Evolutionary conservation across 2,329 filamentous ascomycete species (phyloP).

Genomic region (Dactylellina haptotyla): DNA sequence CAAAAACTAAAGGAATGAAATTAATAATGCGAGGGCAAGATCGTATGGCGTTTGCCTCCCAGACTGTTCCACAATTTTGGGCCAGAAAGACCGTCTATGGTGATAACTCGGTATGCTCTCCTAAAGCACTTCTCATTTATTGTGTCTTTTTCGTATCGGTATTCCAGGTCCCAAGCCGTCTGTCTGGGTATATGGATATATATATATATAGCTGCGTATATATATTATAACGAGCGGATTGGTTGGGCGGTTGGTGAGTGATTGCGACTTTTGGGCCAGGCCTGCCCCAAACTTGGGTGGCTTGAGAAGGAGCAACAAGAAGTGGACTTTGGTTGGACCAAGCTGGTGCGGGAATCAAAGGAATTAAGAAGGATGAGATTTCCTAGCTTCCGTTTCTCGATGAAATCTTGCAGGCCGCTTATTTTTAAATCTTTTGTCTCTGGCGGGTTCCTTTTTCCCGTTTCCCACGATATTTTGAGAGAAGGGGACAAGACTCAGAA

Average conservation of each 20-base stretch:
- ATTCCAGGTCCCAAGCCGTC: conserved; percentile 7
- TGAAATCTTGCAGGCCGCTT: conserved; percentile 50
- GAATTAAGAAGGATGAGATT: conserved; percentile 35
- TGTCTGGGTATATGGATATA: conserved; percentile 6
- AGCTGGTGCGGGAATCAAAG: conserved; percentile 30
- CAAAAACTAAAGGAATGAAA: conserved; percentile 34
- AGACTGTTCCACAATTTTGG: conserved; percentile 10
- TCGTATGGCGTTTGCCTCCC: conserved; percentile 13
- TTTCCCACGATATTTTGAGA: conserved; percentile 29
- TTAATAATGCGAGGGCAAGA: conserved; percentile 37
- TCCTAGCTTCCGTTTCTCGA: conserved; percentile 48
- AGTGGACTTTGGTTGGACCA: conserved; percentile 26
- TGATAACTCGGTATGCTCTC: background rate
- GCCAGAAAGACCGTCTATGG: background rate
- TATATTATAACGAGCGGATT: conserved; percentile 43
- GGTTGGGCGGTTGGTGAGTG: conserved; percentile 6
- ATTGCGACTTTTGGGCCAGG: conserved; percentile 23
- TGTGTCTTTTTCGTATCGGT: conserved; percentile 1
- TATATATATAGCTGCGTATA: too few relatives aligned
- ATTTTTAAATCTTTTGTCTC: too few relatives aligned
- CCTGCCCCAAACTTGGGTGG: conserved; percentile 21
- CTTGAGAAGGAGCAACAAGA: conserved; percentile 2
- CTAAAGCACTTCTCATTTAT: background rate
- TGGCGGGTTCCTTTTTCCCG: conserved; percentile 31
- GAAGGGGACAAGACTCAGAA: conserved; percentile 21